phyloP scores from a whole-genome alignment of 345 rosid species.

The Eucalyptus virginea region DNA sequence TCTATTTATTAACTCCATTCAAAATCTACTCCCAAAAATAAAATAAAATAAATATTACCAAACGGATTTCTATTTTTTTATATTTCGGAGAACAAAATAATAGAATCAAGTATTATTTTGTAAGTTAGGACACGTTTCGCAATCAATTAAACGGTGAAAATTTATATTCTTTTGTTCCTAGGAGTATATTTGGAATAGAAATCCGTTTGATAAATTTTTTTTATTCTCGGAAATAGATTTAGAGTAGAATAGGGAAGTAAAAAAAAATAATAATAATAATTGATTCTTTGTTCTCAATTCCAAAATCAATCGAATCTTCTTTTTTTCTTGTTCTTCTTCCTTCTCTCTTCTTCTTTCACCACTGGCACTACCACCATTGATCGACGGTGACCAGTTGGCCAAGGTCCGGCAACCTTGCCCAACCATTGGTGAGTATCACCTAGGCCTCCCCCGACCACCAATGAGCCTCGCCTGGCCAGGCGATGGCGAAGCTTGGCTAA shows the following conservation, averaged over 20 bases:
- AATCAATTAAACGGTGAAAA: rapidly evolving
- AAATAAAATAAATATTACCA: too few relatives aligned
- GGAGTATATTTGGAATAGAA: rapidly evolving
- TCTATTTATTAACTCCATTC: too few relatives aligned
- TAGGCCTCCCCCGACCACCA: too few relatives aligned
- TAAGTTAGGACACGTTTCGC: rapidly evolving
- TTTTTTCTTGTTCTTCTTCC: too few relatives aligned
- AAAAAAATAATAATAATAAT: too few relatives aligned
- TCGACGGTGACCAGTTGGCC: rapidly evolving
- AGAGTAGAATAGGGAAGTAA: rapidly evolving
- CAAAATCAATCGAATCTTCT: too few relatives aligned
- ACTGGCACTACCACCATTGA: rapidly evolving
- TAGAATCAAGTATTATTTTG: rapidly evolving
- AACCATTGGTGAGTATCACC: rapidly evolving
- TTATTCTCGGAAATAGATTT: rapidly evolving
- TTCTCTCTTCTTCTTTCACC: too few relatives aligned
- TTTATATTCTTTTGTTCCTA: rapidly evolving
- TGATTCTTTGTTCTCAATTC: too few relatives aligned
- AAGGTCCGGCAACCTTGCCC: rapidly evolving
- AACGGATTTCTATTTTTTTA: rapidly evolving
- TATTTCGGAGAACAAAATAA: too few relatives aligned
- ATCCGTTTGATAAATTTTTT: too few relatives aligned
- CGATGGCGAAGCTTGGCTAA: rapidly evolving
- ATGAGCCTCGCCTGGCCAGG: rapidly evolving
- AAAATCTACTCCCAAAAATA: too few relatives aligned